Conservation (phyloP, 306 rosid species). For the Notholithocarpus densiflorus region DNA sequence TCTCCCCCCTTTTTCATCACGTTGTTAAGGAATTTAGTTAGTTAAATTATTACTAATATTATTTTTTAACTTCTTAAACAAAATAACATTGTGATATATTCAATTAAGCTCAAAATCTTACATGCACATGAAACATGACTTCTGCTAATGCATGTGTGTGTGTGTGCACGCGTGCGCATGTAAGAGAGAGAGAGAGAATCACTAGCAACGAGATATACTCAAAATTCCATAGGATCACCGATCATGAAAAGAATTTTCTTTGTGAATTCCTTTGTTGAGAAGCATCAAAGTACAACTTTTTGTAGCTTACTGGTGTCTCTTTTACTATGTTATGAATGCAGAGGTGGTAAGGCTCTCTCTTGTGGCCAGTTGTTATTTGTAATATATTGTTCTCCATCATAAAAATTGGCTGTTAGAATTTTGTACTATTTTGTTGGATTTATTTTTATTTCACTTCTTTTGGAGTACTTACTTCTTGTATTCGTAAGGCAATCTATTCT, state of each 20-base stretch:
- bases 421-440: neutral
- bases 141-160: neutral
- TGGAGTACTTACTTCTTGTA: neutral
- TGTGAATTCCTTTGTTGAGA: neutral
- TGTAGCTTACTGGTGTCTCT: neutral
- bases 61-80: neutral
- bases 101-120: neutral
- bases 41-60: neutral
- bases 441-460: neutral
- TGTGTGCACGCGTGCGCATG: neutral
- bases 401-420: neutral
- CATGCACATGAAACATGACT: neutral
- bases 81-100: neutral
- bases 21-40: neutral
- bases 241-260: neutral
- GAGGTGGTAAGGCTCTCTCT: neutral
- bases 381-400: neutral
- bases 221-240: neutral
- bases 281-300: neutral
- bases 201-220: neutral
- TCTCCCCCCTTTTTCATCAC: neutral
- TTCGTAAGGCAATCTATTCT: neutral
- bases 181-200: neutral
- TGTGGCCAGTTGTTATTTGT: neutral
- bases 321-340: neutral